A percentile compares a stretch with the other conserved stretches of the same genome.
phyloP scores from a whole-genome alignment of 2,329 filamentous ascomycete species.

The Epichloe aotearoae region DNA sequence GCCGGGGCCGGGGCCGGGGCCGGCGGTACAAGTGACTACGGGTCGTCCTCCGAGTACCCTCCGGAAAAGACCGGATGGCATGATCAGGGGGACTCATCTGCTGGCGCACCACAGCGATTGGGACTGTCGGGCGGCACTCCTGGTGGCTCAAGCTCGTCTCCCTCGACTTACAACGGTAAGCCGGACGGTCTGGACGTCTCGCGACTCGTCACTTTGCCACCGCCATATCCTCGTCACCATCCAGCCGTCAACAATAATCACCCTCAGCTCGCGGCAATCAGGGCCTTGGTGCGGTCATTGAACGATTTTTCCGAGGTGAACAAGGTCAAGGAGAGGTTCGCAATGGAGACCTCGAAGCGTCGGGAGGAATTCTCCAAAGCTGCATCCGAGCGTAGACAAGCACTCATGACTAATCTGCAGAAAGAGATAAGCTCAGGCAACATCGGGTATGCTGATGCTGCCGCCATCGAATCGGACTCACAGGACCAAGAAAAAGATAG shows the following conservation, averaged over 20 bases:
- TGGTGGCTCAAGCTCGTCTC: constrained; percentile 27
- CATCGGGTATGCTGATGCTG: constrained; percentile 73
- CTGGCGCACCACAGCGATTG: constrained; percentile 28
- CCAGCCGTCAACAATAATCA: constrained; percentile 95
- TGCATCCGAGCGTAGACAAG: constrained; percentile 40
- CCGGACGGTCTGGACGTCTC: constrained; percentile 68
- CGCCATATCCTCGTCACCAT: constrained; percentile 86
- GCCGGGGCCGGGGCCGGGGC: not conserved
- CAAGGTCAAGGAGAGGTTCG: constrained; percentile 51
- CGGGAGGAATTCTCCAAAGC: constrained; percentile 40
- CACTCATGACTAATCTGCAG: constrained; percentile 63
- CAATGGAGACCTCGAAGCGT: constrained; percentile 41
- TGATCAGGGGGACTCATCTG: constrained; percentile 26
- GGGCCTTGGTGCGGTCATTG: constrained; percentile 58
- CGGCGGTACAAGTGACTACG: constrained; percentile 25
- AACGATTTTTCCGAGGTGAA: constrained; percentile 63
- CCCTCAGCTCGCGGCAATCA: constrained; percentile 69
- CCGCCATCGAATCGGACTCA: constrained; percentile 65
- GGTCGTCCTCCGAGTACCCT: constrained; percentile 35
- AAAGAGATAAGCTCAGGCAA: constrained; percentile 64
- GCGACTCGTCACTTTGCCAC: constrained; percentile 79
- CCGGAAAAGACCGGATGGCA: constrained; percentile 44
- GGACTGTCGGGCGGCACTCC: constrained; percentile 26
- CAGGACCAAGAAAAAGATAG: constrained; percentile 55
- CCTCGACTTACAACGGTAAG: constrained; percentile 28